phyloP scores from a whole-genome alignment of 2,329 filamentous ascomycete genomes.

The Penicillium freii region DNA sequence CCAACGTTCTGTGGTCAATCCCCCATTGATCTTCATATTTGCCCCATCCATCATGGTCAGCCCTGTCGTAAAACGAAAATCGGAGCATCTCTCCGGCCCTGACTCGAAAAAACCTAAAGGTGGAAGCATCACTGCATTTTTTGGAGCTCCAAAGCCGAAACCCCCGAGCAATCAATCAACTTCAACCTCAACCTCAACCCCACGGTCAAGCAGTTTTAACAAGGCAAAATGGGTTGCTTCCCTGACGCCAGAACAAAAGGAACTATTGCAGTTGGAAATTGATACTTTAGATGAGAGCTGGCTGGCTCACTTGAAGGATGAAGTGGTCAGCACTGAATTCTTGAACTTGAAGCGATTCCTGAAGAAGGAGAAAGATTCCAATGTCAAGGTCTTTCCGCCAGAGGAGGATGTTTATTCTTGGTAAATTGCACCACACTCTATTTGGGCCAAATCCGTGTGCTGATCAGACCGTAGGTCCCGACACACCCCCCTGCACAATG shows the following conservation, averaged over 20 bases:
- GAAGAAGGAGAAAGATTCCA: slow-evolving; percentile 68
- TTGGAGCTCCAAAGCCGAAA: slow-evolving; percentile 64
- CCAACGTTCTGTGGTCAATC: not conserved
- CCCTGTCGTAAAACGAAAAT: slow-evolving; percentile 63
- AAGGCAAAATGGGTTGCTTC: slow-evolving; percentile 85
- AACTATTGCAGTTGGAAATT: slow-evolving; percentile 83
- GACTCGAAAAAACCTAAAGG: slow-evolving; percentile 70
- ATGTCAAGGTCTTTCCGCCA: slow-evolving; percentile 82
- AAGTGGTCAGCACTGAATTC: slow-evolving; percentile 75
- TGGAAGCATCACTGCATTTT: slow-evolving; percentile 85
- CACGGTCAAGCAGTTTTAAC: slow-evolving; percentile 63
- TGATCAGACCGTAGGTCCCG: slow-evolving; percentile 69
- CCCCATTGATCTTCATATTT: not conserved
- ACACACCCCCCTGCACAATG: slow-evolving; percentile 80
- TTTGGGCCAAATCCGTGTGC: not conserved
- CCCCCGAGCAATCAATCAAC: slow-evolving; percentile 28
- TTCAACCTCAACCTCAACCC: slow-evolving; percentile 21
- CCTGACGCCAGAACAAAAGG: slow-evolving; percentile 76
- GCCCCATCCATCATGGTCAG: slow-evolving; percentile 30
- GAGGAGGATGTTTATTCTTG: slow-evolving; percentile 90
- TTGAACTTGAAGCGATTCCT: slow-evolving; percentile 85
- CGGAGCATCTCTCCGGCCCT: slow-evolving; percentile 44
- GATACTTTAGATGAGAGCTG: slow-evolving; percentile 88
- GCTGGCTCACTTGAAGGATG: slow-evolving; percentile 84
- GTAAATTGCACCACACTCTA: slow-evolving; percentile 50